A percentile compares a stretch with the other conserved stretches of the same genome.
Conservation (phyloP, 1,139 yeast genomes). For the Pneumocystis jirovecii region DNA sequence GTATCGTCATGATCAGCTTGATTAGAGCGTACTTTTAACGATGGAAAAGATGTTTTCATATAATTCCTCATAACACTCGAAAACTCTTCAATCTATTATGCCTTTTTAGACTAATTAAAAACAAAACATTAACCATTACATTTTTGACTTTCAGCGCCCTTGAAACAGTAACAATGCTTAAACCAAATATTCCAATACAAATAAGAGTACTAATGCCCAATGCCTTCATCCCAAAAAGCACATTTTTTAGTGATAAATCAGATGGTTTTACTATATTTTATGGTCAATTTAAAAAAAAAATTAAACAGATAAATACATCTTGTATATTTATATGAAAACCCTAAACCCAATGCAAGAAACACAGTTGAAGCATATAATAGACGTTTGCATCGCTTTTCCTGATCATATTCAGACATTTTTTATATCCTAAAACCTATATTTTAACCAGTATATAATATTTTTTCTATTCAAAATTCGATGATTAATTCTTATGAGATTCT, state of each 20-base stretch:
- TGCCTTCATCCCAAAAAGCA: not conserved
- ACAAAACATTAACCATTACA: not conserved
- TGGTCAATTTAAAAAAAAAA: not conserved
- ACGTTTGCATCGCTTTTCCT: not conserved
- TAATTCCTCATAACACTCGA: not conserved
- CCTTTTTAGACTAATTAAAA: not conserved
- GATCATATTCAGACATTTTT: not conserved
- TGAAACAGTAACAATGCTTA: not conserved
- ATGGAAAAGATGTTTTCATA: not conserved
- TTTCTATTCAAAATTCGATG: not conserved
- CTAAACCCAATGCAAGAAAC: not conserved
- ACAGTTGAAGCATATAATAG: not conserved
- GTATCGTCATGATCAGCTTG: not conserved
- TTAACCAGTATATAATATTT: not conserved
- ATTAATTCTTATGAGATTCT: too few species aligned
- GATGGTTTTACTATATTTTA: not conserved
- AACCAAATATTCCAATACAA: not conserved
- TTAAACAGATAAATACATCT: not conserved
- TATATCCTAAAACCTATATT: not conserved
- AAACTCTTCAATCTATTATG: not conserved
- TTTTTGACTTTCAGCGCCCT: not conserved
- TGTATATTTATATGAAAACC: not conserved
- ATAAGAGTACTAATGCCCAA: not conserved
- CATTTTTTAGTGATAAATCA: not conserved
- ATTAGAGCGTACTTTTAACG: not conserved